These are phyloP conservation scores for Phytophthora sp. DNA, from an alignment of 352 stramenopile species.

Conservation along the genomic window DNA sequence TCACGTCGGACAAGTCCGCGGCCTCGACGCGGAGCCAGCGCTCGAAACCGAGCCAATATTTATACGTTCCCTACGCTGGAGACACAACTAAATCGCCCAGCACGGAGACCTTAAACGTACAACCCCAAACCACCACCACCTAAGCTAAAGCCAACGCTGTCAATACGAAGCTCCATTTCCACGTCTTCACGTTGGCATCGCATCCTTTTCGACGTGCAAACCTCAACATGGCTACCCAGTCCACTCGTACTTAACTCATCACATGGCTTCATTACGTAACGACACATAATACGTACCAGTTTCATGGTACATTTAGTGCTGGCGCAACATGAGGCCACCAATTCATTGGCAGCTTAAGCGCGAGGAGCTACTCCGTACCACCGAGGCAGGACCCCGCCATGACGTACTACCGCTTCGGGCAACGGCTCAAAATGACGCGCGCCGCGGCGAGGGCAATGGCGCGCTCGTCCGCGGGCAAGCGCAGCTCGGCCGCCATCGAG, in stretches of 20 bases:
- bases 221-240: too few relatives aligned
- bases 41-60: slow-evolving; percentile 27
- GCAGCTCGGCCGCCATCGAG: slow-evolving; percentile 56
- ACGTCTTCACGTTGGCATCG: slow-evolving; percentile 8
- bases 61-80: slow-evolving; percentile 18
- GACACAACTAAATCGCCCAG: not conserved
- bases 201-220: slow-evolving; percentile 20
- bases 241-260: not conserved
- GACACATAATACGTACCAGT: slow-evolving; percentile 4
- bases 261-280: slow-evolving; percentile 7
- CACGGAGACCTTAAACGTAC: not conserved
- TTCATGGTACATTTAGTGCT: not conserved
- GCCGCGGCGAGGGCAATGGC: slow-evolving; percentile 66
- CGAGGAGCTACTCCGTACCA: slow-evolving; percentile 9
- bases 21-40: not conserved
- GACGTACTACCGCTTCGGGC: slow-evolving; percentile 74
- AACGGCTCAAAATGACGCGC: slow-evolving; percentile 70
- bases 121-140: not conserved
- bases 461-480: slow-evolving; percentile 55
- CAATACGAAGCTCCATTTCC: not conserved
- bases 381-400: slow-evolving; percentile 36
- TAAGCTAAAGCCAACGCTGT: not conserved
- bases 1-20: not conserved
- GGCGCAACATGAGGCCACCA: slow-evolving; percentile 18
- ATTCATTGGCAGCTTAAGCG: slow-evolving; percentile 15